These are phyloP conservation scores for Podospora pseudoanserina DNA, from an alignment of 495 filamentous ascomycete genomes.

Conservation along the genomic window DNA sequence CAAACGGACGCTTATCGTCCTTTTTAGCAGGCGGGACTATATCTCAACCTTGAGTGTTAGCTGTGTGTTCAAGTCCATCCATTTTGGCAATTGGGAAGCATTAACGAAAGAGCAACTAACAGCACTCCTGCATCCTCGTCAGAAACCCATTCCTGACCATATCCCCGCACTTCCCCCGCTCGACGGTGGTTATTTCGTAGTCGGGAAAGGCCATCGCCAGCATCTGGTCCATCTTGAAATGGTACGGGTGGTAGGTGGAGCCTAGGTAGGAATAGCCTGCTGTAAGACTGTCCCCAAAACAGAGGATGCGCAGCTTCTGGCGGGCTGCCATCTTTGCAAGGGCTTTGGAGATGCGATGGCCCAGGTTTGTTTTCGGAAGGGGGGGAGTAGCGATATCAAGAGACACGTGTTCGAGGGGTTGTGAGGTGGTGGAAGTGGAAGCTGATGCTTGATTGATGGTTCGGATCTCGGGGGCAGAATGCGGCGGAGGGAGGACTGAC, in stretches of 20 bases:
- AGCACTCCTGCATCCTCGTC: constrained; percentile 43
- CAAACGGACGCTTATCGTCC: constrained; percentile 22
- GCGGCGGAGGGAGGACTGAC: neutral
- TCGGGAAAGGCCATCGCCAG: constrained; percentile 41
- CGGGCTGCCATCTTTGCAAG: constrained; percentile 23
- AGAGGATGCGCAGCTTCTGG: constrained; percentile 49
- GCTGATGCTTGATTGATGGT: neutral
- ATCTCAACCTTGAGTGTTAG: neutral
- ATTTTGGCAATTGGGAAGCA: too few species aligned
- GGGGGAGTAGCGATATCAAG: neutral
- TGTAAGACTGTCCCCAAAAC: constrained; percentile 64
- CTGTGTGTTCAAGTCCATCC: neutral
- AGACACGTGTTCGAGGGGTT: neutral
- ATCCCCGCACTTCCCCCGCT: constrained; percentile 52
- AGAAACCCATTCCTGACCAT: constrained; percentile 46
- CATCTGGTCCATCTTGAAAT: constrained; percentile 35
- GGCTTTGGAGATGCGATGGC: neutral
- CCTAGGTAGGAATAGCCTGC: constrained; percentile 51
- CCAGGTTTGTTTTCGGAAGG: neutral
- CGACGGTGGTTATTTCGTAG: constrained; percentile 31
- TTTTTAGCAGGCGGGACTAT: constrained; percentile 3
- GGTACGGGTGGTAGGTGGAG: constrained; percentile 50
- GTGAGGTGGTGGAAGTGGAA: neutral
- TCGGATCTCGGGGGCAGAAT: neutral
- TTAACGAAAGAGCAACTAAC: constrained; percentile 24